Evolutionary conservation across 2,329 filamentous ascomycete genomes (phyloP).

Genomic region (Plenodomus biglobosus): DNA sequence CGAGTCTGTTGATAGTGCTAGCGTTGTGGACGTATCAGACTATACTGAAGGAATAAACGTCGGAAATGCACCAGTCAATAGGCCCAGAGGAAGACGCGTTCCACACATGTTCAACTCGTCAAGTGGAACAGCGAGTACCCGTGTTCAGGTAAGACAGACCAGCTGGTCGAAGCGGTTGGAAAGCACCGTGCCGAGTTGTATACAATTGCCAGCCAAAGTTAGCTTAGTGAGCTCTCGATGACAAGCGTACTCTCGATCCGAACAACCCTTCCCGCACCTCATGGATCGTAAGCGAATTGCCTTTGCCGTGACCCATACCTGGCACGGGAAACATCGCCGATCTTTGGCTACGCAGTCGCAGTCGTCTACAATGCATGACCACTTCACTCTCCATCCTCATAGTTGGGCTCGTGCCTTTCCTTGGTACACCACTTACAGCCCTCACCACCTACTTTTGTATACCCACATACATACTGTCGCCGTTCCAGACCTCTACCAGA

Average conservation of each 20-base stretch:
- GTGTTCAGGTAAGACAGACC: neutral
- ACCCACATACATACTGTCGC: slow-evolving; percentile 1
- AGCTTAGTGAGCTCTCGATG: slow-evolving; percentile 1
- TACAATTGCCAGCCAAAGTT: neutral
- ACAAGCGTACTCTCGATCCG: slow-evolving; percentile 20
- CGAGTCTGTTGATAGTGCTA: neutral
- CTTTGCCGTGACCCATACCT: slow-evolving; percentile 13
- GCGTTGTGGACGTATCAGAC: neutral
- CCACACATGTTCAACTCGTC: neutral
- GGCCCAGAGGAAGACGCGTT: neutral
- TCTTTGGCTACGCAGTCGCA: slow-evolving; percentile 11
- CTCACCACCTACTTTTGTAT: neutral
- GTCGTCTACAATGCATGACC: slow-evolving; percentile 23
- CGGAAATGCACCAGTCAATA: neutral
- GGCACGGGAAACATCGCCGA: slow-evolving; percentile 27
- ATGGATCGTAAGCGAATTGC: slow-evolving; percentile 19
- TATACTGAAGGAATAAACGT: neutral
- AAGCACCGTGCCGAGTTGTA: slow-evolving; percentile 4
- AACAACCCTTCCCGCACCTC: slow-evolving; percentile 16
- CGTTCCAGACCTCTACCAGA: slow-evolving; percentile 8
- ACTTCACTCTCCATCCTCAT: slow-evolving; percentile 15
- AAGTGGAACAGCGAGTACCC: too few species aligned
- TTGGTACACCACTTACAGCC: neutral
- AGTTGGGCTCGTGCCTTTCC: slow-evolving; percentile 8
- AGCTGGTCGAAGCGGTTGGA: neutral